These are phyloP conservation scores for Aspergillus transmontanensis DNA, from an alignment of 2,329 filamentous ascomycete species.

Conservation along the genomic window DNA sequence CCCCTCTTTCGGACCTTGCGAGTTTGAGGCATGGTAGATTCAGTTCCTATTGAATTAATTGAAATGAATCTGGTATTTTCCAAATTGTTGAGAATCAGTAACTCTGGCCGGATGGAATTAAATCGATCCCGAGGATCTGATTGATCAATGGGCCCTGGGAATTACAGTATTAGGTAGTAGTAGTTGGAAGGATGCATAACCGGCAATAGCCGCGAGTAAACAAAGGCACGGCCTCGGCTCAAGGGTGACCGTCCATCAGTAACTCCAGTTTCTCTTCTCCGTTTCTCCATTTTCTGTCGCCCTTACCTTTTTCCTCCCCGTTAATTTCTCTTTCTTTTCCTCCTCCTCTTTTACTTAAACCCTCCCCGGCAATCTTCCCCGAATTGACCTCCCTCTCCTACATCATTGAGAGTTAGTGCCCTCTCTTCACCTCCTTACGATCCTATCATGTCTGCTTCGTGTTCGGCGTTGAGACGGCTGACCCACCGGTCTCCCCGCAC, in stretches of 20 bases:
- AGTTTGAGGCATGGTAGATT: not conserved
- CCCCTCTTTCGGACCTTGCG: not conserved
- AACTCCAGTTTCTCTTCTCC: constrained; percentile 11
- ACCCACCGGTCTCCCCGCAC: constrained; percentile 45
- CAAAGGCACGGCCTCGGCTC: constrained; percentile 4
- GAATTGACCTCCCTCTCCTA: constrained; percentile 12
- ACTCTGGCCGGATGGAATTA: not conserved
- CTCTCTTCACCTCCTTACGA: constrained; percentile 7
- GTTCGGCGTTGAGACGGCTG: constrained; percentile 45
- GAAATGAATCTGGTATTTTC: not conserved
- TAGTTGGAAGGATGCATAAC: not conserved
- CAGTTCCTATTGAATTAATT: not conserved
- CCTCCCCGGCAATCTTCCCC: constrained; percentile 11
- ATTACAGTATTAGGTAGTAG: not conserved
- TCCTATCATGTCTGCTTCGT: constrained; percentile 42
- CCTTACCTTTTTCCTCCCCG: constrained; percentile 3
- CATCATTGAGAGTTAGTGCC: constrained; percentile 4
- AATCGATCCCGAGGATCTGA: constrained; percentile 1
- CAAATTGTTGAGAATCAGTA: not conserved
- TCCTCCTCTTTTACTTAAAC: constrained; percentile 13
- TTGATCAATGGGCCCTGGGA: not conserved
- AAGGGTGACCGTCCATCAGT: not conserved
- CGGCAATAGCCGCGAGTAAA: constrained; percentile 8
- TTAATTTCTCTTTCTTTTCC: constrained; percentile 1
- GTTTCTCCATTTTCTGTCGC: constrained; percentile 7